A percentile compares a stretch with the other conserved stretches of the same genome.
Evolutionary conservation across 225 moss, liverwort and hornwort species (phyloP).

Genomic region (Climacium dendroides): DNA sequence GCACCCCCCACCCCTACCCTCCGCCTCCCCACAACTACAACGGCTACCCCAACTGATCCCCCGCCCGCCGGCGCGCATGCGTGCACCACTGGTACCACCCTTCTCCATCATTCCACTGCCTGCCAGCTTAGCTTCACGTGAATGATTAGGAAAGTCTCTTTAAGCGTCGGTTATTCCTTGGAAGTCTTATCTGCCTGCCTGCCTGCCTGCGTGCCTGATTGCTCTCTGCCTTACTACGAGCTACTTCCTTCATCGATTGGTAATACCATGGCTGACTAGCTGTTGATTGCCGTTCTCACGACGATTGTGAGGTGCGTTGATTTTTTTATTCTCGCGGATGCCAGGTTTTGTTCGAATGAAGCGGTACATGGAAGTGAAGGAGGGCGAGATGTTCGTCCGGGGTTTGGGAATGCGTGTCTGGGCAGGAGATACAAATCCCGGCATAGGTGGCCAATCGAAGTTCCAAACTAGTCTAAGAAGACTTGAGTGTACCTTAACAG

Average conservation of each 20-base stretch:
- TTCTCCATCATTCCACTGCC: background rate
- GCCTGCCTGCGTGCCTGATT: background rate
- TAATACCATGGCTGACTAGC: background rate
- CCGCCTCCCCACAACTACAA: slow-evolving; percentile 48
- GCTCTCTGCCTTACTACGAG: background rate
- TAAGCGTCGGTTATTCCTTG: background rate
- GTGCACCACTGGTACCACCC: background rate
- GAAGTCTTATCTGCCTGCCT: background rate
- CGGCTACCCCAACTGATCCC: slow-evolving; percentile 25
- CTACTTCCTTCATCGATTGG: background rate
- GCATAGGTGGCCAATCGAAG: background rate
- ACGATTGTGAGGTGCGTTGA: background rate
- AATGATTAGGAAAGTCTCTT: background rate
- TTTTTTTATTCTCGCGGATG: background rate
- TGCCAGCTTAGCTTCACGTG: background rate
- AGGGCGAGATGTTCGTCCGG: too few relatives aligned
- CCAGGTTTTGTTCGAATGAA: background rate
- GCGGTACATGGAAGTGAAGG: background rate
- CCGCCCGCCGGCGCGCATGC: background rate
- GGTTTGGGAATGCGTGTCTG: background rate
- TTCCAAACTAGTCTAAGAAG: background rate
- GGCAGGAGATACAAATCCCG: background rate
- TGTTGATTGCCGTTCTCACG: background rate
- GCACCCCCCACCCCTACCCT: slow-evolving; percentile 23
- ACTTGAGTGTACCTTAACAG: background rate